Base-by-base conservation (phyloP, 768 basidiomycete genomes). In the Austroboletus festivus region DNA sequence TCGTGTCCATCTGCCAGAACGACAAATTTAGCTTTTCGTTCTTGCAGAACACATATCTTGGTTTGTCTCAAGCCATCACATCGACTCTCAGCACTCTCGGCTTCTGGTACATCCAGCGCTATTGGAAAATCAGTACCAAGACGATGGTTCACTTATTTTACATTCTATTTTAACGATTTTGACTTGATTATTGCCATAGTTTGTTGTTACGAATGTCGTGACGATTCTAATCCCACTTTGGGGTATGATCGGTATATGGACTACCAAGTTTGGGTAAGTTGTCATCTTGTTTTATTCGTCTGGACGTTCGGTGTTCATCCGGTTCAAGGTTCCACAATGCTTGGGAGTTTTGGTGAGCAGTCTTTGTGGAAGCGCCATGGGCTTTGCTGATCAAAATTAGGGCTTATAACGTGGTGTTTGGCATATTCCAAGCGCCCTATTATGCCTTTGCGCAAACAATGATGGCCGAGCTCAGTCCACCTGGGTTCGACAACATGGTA, bases 201-300 rank as follows among this genome's bases (percentile, higher is more conserved):
- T 91, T 57, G 69, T 83, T 13, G 77, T 86, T 0, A 90, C 87
- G 3, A 90, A 88, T 53, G 76, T 88, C 0, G 80, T 85, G 5
- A 86, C 86, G 3, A 77, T 89, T 21, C 37, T 89, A 37, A 89
- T 92, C 44, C 88, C 89, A 2, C 71, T 90, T 5, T 92, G 89
- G 89, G 86, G 88, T 16, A 85, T 88, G 86, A 73, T 90, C 34
- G 89, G 90, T 1, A 81, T 92, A 40, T 89, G 89, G 88, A 89
- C 89, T 0, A 52, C 69, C 9, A 85, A 76, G 50, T 56, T 93
- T 41, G 89, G 89, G 83, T 87, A 55, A 18, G 77, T 50, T 1
- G 1, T 62, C n/a, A 11, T 42, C n/a, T 11, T 1, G 20, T 38
- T 5, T 16, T 8, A 21, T n/a, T 34, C 30, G 21, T 23, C 20